phyloP scores from a whole-genome alignment of 192 early-diverging fungal genomes.

The Linnemannia hyalina region DNA sequence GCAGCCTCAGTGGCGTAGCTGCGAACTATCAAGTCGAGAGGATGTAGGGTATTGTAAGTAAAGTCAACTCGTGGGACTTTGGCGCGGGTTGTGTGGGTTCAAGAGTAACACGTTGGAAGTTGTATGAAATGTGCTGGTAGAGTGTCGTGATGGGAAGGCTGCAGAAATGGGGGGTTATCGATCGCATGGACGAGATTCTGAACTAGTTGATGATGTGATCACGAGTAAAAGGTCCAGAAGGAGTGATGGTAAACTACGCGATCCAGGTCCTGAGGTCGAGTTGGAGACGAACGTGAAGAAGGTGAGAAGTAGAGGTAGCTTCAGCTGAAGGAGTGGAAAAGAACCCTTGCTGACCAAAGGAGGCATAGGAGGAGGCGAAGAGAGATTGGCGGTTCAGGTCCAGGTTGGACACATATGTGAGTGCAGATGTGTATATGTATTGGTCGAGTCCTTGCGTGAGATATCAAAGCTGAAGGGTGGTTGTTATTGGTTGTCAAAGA shows the following conservation, averaged over 20 bases:
- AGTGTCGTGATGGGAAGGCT: not conserved
- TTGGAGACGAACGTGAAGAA: not conserved
- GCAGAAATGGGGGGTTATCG: not conserved
- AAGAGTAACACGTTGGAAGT: not conserved
- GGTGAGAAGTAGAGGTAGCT: not conserved
- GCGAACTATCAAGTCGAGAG: slow-evolving; percentile 63
- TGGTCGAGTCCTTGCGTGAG: no score
- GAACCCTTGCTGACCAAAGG: not conserved
- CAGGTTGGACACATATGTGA: not conserved
- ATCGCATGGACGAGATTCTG: not conserved
- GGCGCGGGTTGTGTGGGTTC: not conserved
- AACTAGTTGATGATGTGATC: not conserved
- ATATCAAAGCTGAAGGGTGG: not conserved
- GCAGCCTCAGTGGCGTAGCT: slow-evolving; percentile 87
- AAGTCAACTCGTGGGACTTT: not conserved
- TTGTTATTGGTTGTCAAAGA: not conserved
- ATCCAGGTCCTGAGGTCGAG: not conserved
- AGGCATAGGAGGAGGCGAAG: not conserved
- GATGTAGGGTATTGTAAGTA: not conserved
- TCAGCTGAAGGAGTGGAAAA: not conserved
- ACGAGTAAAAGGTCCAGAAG: not conserved
- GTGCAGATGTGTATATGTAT: not conserved
- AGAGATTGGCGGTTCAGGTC: not conserved
- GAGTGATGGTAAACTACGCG: not conserved
- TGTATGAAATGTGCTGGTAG: not conserved